Evolutionary conservation across 2,329 filamentous ascomycete genomes (phyloP).

Genomic region (Coniochaeta ligniaria): DNA sequence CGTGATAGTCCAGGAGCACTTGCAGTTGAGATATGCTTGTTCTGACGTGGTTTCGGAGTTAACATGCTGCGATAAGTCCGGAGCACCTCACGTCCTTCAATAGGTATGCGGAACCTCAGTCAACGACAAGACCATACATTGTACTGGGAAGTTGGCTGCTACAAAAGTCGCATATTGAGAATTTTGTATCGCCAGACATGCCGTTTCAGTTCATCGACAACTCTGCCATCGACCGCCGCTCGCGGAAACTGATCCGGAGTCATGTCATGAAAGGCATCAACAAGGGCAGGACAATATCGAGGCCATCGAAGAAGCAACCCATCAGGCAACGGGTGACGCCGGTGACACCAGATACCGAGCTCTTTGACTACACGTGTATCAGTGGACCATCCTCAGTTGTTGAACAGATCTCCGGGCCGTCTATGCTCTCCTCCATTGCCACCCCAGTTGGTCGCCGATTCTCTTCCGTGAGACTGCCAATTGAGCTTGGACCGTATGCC

Average conservation of each 20-base stretch:
- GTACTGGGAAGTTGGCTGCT: neutral
- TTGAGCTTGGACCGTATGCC: neutral
- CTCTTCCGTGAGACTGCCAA: neutral
- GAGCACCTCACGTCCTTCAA: neutral
- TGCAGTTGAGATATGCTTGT: neutral
- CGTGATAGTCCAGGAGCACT: neutral
- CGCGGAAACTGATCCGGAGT: conserved; percentile 5
- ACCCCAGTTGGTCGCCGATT: neutral
- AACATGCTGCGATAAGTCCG: neutral
- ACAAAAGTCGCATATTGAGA: neutral
- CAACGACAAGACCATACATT: neutral
- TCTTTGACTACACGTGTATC: neutral
- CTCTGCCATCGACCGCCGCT: neutral
- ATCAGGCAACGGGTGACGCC: neutral
- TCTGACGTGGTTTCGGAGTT: neutral
- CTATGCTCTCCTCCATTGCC: neutral
- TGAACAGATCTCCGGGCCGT: neutral
- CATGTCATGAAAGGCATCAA: conserved; percentile 6
- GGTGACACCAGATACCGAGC: neutral
- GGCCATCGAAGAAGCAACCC: neutral
- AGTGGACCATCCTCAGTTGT: neutral
- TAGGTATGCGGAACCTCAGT: neutral
- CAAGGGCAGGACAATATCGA: conserved; percentile 1
- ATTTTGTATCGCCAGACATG: neutral
- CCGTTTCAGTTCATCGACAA: conserved; percentile 3